Conservation (phyloP, 495 filamentous ascomycete species). For the Poronia punctata region DNA sequence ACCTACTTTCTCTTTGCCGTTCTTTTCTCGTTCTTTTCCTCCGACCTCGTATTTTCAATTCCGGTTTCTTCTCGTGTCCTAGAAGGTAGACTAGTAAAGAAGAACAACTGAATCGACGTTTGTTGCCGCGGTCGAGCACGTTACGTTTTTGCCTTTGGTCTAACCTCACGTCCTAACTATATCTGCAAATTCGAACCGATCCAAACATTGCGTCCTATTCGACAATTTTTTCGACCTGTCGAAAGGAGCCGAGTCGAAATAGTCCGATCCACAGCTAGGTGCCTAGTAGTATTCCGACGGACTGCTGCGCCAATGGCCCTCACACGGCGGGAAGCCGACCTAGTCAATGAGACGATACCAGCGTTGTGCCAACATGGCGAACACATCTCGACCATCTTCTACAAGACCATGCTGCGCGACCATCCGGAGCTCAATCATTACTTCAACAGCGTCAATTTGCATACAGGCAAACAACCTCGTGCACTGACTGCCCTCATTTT, state of each 20-base stretch:
- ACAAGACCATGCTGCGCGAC: slow-evolving; percentile 57
- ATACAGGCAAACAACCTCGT: slow-evolving; percentile 57
- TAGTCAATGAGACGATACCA: slow-evolving; percentile 41
- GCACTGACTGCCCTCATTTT: slow-evolving; percentile 60
- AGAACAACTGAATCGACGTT: too few species aligned
- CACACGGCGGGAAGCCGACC: slow-evolving; percentile 32
- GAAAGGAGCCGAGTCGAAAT: too few species aligned
- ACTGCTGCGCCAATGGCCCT: slow-evolving; percentile 34
- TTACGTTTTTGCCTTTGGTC: neutral
- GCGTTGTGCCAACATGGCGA: slow-evolving; percentile 55
- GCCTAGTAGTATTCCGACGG: too few species aligned
- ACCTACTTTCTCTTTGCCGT: too few species aligned
- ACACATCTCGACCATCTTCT: slow-evolving; percentile 60
- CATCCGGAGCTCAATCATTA: slow-evolving; percentile 58
- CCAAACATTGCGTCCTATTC: neutral
- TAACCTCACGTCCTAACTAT: neutral
- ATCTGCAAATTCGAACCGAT: slow-evolving; percentile 1
- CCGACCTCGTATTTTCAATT: too few species aligned
- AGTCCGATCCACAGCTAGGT: too few species aligned
- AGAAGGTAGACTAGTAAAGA: too few species aligned
- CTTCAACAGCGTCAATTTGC: slow-evolving; percentile 66
- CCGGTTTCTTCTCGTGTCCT: too few species aligned
- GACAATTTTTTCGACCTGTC: neutral
- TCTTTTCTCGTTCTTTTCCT: too few species aligned
- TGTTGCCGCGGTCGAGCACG: too few species aligned